phyloP scores from a whole-genome alignment of 805 yeast genomes.

The Candida sithepensis region DNA sequence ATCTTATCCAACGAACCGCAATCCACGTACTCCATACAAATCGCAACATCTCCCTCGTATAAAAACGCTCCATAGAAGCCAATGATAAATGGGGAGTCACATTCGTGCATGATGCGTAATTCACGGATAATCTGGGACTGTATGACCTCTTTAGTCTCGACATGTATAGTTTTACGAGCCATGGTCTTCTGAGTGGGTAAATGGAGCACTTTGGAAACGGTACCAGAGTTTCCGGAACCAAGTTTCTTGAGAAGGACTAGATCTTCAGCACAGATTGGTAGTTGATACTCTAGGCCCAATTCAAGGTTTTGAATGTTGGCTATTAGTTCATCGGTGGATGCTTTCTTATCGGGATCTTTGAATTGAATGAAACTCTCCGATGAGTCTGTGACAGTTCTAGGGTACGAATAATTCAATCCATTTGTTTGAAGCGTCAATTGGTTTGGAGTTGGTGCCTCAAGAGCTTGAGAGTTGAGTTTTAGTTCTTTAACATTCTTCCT shows the following conservation, averaged over 20 bases:
- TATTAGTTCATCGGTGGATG: slow-evolving; percentile 35
- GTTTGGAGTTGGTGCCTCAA: slow-evolving; percentile 1
- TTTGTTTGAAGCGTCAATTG: neutral
- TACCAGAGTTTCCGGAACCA: slow-evolving; percentile 94
- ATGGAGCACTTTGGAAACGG: slow-evolving; percentile 84
- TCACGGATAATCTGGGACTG: slow-evolving; percentile 86
- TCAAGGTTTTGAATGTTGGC: slow-evolving; percentile 46
- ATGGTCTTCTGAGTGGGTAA: slow-evolving; percentile 82
- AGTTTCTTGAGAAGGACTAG: slow-evolving; percentile 69
- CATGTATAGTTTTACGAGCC: slow-evolving; percentile 86
- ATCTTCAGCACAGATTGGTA: slow-evolving; percentile 58
- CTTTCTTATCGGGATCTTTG: slow-evolving; percentile 29
- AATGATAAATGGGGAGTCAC: slow-evolving; percentile 77
- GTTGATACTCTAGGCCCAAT: slow-evolving; percentile 50
- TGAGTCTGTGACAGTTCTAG: slow-evolving; percentile 8
- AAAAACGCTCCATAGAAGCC: slow-evolving; percentile 90
- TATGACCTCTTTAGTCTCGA: slow-evolving; percentile 75
- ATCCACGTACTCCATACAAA: slow-evolving; percentile 95
- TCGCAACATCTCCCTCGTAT: slow-evolving; percentile 69
- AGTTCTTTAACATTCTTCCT: slow-evolving; percentile 59
- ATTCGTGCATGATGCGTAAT: slow-evolving; percentile 85
- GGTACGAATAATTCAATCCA: neutral
- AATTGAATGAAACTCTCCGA: slow-evolving; percentile 15
- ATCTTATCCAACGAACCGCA: slow-evolving; percentile 90
- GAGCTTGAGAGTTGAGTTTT: slow-evolving; percentile 32